Evolutionary conservation across 78 protist species (phyloP).

Genomic region (Planoprotostelium fungivorum): DNA sequence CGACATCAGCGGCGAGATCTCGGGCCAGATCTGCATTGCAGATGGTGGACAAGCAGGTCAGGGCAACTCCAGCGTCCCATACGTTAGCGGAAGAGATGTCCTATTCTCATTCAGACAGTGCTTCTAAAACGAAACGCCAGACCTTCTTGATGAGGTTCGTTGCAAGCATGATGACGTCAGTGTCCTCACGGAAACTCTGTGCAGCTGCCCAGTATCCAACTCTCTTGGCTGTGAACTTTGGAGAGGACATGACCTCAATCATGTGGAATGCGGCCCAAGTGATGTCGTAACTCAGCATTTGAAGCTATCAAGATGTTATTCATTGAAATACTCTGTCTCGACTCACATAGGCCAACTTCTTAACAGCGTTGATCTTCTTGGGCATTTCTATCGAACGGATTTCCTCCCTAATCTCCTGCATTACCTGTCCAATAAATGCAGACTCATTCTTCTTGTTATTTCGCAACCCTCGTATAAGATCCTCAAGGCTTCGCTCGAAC

Average conservation of each 20-base stretch:
- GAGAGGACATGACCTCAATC: conserved; percentile 87
- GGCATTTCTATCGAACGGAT: conserved; percentile 36
- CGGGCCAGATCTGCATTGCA: conserved; percentile 89
- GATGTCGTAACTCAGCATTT: conserved; percentile 94
- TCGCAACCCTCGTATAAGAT: conserved; percentile 84
- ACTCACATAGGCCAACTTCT: conserved; percentile 87
- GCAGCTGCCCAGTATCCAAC: conserved; percentile 91
- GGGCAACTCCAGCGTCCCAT: conserved; percentile 86
- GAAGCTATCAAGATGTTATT: conserved; percentile 48
- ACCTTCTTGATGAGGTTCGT: conserved; percentile 89
- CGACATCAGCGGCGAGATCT: conserved; percentile 86
- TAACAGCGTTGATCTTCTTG: conserved; percentile 82
- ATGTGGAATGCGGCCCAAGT: conserved; percentile 88
- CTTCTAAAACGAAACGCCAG: background rate
- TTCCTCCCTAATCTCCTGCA: conserved; percentile 86
- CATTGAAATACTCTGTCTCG: background rate
- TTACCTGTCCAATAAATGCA: conserved; percentile 56
- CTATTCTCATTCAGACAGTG: conserved; percentile 8
- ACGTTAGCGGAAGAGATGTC: conserved; percentile 72
- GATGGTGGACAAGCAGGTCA: conserved; percentile 81
- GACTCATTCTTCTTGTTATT: conserved; percentile 73
- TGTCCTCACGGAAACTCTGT: conserved; percentile 75
- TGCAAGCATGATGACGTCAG: conserved; percentile 88
- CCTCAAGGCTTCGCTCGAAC: conserved; percentile 83
- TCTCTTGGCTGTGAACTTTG: conserved; percentile 82